These are phyloP conservation scores for Stramenopiles sp. DNA, from an alignment of 352 stramenopile genomes.

Conservation along the genomic window DNA sequence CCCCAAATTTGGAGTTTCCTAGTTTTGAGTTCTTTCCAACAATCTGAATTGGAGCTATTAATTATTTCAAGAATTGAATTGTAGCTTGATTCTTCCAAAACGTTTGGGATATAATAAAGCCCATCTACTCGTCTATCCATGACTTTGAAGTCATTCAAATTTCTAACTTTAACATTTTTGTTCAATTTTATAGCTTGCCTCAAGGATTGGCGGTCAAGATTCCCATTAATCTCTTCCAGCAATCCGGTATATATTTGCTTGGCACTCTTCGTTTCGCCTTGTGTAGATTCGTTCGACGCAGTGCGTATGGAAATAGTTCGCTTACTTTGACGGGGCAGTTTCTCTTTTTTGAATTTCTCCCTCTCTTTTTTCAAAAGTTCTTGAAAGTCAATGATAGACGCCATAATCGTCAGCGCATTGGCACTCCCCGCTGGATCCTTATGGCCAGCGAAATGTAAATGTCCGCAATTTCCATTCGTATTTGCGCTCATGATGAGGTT, in stretches of 20 bases:
- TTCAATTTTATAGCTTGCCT: no score
- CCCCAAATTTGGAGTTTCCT: not conserved
- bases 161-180: not conserved
- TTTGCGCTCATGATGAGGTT: no score
- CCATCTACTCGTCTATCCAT: not conserved
- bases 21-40: not conserved
- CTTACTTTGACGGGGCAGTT: no score
- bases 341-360: not conserved
- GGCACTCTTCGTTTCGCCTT: no score
- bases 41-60: not conserved
- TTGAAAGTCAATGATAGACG: not conserved
- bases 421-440: no score
- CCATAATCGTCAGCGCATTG: not conserved
- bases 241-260: no score
- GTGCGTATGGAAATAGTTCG: no score
- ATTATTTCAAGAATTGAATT: not conserved
- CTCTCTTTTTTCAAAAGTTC: not conserved
- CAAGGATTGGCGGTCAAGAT: no score
- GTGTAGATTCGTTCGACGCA: no score
- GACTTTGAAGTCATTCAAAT: not conserved
- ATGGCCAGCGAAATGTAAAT: no score
- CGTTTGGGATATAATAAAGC: not conserved
- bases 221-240: no score
- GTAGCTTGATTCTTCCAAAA: not conserved
- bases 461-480: no score